Base-by-base conservation (phyloP, 352 stramenopile genomes). In the Phytophthora tubulina region DNA sequence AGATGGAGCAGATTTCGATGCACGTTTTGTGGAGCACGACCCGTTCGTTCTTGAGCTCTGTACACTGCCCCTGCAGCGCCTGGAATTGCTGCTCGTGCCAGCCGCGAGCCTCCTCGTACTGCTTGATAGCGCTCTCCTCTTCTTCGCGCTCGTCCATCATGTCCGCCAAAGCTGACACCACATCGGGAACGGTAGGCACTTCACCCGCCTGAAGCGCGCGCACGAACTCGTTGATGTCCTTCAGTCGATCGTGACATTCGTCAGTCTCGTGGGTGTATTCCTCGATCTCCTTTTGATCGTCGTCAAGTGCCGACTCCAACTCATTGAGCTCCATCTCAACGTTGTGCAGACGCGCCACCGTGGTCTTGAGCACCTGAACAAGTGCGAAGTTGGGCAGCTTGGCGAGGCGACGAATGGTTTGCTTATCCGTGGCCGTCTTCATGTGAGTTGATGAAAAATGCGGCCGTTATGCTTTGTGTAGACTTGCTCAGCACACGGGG, bases 121-220 rank as follows among this genome's bases (percentile, higher is more conserved):
- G 35, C 13, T 55, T 67, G n/a, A 79, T 68, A 6, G 65, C 52
- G 21, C 60, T 52, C 13, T 67, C 51, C 48, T 79, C 55, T n/a
- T 67, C 51, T 42, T 79, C 55, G 45, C 67, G 72, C 52, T 79
- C 72, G 7, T 79, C 72, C n/a, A 32, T 51, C 67, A 79, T 75
- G 27, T 79, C 62, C 1, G 45, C 55, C 33, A 79, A 13, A 31
- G 35, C 72, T 1, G 53, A 57, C 0, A 15, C 15, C 17, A 64
- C 52, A 31, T 79, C 63, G 5, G 38, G 53, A 4, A 79, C 52
- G 9, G 46, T 46, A 14, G 51, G 42, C 9, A 73, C 58, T 27
- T 55, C 60, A n/a, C 53, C 62, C 11, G 62, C 61, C 15, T 57
- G 4, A 31, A 79, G 38, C n/a, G 73, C 56, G n/a, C 49, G 55